A percentile compares a stretch with the other conserved stretches of the same genome.
Evolutionary conservation across 768 basidiomycete genomes (phyloP).

Genomic region (Calocera cornea): DNA sequence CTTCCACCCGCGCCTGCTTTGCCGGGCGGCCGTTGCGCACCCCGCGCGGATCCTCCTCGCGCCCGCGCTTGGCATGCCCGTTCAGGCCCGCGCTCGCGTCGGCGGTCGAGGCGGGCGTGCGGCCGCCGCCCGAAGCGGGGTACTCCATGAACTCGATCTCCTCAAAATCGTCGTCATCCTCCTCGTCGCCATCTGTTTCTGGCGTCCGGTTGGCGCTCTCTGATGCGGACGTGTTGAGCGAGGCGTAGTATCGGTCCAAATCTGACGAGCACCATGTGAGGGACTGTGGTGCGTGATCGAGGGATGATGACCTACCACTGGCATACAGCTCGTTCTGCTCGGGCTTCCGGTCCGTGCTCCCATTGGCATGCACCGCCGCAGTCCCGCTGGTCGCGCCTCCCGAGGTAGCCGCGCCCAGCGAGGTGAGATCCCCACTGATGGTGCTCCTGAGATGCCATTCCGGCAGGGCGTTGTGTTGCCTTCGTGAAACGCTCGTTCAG

Average conservation of each 20-base stretch:
- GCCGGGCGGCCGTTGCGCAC: not conserved
- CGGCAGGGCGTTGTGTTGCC: conserved; percentile 79
- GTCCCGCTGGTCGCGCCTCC: not conserved
- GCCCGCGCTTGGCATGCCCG: not conserved
- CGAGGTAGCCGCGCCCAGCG: conserved; percentile 38
- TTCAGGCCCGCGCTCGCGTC: not conserved
- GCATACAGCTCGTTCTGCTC: not conserved
- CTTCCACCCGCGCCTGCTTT: not conserved
- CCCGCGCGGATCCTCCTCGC: not conserved
- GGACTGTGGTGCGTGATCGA: not conserved
- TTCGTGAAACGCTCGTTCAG: conserved; percentile 10
- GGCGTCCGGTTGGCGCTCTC: not conserved
- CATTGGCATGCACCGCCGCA: not conserved
- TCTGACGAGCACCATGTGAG: not conserved
- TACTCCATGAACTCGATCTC: conserved; percentile 8
- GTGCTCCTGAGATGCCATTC: conserved; percentile 95
- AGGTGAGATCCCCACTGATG: conserved; percentile 81
- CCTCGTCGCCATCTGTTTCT: not conserved
- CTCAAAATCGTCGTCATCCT: not conserved
- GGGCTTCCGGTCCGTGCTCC: not conserved
- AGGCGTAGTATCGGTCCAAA: conserved; percentile 20
- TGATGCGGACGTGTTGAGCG: conserved; percentile 4
- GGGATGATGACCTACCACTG: not conserved
- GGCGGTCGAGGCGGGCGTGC: not conserved
- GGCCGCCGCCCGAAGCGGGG: not conserved